Percentiles rank a stretch among this genome's conserved stretches.
These are phyloP conservation scores for Phytopythium vexans DNA, from an alignment of 352 stramenopile genomes.

Conservation along the genomic window DNA sequence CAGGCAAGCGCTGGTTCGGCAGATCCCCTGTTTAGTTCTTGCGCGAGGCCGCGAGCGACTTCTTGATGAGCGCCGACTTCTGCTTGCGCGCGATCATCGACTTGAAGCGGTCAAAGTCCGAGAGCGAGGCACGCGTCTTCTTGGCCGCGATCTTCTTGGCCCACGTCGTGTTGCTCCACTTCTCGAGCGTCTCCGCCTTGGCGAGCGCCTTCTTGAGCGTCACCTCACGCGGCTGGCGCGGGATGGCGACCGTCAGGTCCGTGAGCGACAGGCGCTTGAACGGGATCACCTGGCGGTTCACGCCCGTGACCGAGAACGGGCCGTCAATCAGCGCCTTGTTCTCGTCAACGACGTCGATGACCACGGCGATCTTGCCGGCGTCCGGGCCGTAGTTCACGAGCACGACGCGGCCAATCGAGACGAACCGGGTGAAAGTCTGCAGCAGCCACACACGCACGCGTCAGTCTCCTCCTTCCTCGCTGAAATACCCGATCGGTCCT, in stretches of 20 bases:
- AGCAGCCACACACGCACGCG: background rate
- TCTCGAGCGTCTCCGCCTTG: slow-evolving; percentile 87
- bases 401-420: slow-evolving; percentile 98
- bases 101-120: slow-evolving; percentile 99
- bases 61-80: slow-evolving; percentile 94
- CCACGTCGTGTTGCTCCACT: slow-evolving; percentile 96
- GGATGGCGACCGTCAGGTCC: slow-evolving; percentile 95
- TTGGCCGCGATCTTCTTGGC: slow-evolving; percentile 98
- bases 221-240: slow-evolving; percentile 92
- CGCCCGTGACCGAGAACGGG: slow-evolving; percentile 93
- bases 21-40: slow-evolving; percentile 54
- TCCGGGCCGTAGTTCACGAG: slow-evolving; percentile 99
- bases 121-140: slow-evolving; percentile 92
- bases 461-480: slow-evolving; percentile 1
- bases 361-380: slow-evolving; percentile 96
- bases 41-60: slow-evolving; percentile 72
- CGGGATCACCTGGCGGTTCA: slow-evolving; percentile 98
- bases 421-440: slow-evolving; percentile 98
- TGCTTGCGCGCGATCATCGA: slow-evolving; percentile 99
- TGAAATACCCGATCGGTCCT: background rate
- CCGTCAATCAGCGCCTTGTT: slow-evolving; percentile 99
- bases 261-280: slow-evolving; percentile 98
- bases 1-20: too few species aligned
- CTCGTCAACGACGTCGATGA: slow-evolving; percentile 99
- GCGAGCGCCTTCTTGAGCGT: slow-evolving; percentile 92